phyloP scores from a whole-genome alignment of 768 basidiomycete species.

The Pleurotus giganteus region DNA sequence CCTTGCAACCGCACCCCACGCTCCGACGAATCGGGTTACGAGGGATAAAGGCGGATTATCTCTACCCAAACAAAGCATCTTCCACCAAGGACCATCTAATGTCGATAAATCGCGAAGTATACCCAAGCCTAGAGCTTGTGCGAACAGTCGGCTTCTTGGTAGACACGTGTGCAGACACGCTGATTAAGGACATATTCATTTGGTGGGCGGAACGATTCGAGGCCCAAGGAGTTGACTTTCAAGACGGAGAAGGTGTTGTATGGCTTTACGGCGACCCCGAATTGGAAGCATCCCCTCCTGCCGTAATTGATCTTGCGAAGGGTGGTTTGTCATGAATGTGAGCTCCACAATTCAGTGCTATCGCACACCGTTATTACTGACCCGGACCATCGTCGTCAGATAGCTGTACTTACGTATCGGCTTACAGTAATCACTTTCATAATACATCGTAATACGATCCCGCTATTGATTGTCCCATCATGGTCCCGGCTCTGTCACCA shows the following conservation, averaged over 20 bases:
- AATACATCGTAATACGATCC: not conserved
- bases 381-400: not conserved
- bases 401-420: not conserved
- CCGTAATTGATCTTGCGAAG: not conserved
- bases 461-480: not conserved
- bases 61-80: slow-evolving; percentile 42
- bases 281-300: not conserved
- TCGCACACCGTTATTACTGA: not conserved
- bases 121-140: slow-evolving; percentile 44
- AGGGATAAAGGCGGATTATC: slow-evolving; percentile 36
- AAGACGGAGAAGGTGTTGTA: slow-evolving; percentile 54
- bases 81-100: slow-evolving; percentile 37
- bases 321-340: not conserved
- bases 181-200: slow-evolving; percentile 49
- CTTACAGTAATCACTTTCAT: not conserved
- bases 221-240: slow-evolving; percentile 44
- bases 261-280: slow-evolving; percentile 43
- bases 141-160: slow-evolving; percentile 48
- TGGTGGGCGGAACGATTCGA: slow-evolving; percentile 55
- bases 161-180: slow-evolving; percentile 39
- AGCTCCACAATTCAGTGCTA: not conserved
- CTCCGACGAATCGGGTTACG: slow-evolving; percentile 49
- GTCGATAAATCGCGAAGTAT: slow-evolving; percentile 38
- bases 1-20: slow-evolving; percentile 24
- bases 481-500: not conserved